Base-by-base conservation (phyloP, 306 rosid species). In the Quercus alba region DNA sequence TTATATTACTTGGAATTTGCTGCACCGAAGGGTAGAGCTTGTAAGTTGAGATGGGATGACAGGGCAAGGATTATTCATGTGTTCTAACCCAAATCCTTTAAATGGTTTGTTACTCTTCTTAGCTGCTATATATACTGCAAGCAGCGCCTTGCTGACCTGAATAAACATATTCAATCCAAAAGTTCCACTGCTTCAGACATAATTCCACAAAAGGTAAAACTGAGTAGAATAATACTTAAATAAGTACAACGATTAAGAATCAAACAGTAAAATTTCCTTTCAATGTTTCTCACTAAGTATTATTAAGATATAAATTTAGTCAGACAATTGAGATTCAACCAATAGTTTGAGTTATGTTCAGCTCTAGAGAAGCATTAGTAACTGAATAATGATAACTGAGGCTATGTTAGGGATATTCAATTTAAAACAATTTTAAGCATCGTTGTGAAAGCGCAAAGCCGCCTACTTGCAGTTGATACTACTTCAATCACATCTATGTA, bases 91-190 rank as follows among this genome's bases (percentile, higher is more conserved):
- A 77, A 93, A 82, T 25, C 91, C 92, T 70, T 81, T 83, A 83
- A 88, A 90, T 75, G 97, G 97, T 69, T 84, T 87, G 68, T 87
- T 93, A 85, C 73, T 87, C 74, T 76, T 93, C 86, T 86, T 85
- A 76, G 86, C 82, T 56, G 90, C 87, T 70, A 84, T 18, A 83
- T 81, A 93, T 83, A 90, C 97, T 54, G 81, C 88, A 68, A 88
- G 86, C 71, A 94, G 94, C 63, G 97, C 95, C 89, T 94, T 94
- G 97, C 99, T 91, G 76, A 93, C 88, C 99, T 94, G 95, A 33
- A 67, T 41, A 69, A 59, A 75, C 79, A 84, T 69, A 63, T 23
- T 77, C 52, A 81, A 69, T 56, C 35, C 41, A 61, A 81, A 49
- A 87, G 80, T 35, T 76, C 31, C 31, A 74, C 54, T 57, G 33